Evolutionary conservation across 495 filamentous ascomycete genomes (phyloP), one percentile per base, ranked within the genome.

Genomic region (Xylaria telfairii): DNA sequence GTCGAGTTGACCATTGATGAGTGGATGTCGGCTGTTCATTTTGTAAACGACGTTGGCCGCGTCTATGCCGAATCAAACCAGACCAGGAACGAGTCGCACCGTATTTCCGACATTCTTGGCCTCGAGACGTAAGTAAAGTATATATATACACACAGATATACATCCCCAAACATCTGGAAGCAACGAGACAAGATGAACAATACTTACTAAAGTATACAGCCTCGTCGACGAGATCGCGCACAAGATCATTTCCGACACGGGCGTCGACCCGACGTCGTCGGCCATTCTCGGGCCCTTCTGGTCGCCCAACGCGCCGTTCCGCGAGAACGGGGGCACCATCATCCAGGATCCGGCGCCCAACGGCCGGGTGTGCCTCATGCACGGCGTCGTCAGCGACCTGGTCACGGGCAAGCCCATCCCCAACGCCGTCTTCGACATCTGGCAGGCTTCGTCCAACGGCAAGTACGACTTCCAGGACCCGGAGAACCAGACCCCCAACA

Each of bases 401-500:
- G 86, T 88, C 65, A 93, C 92, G 28, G 89, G 90, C 74, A 84
- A 88, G 81, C 90, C 90, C 67, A 90, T 95, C 78, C 86, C 83
- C 59, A 81, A 81, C 74, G 92, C 91, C 75, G 89, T 92, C 66
- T 88, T 95, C 77, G 93, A 96, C 79, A 91, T 94, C 84, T 96
- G 93, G 93, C 92, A 96, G 79, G 92, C 92, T 49, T 91, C 88
- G 8, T 85, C 92, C 81, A 96, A 95, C 84, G 92, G 92, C 76
- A 88, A 92, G 78, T 96, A 96, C 87, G 93, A 96, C 80, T 93
- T 94, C 89, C 93, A 96, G 83, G 93, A 95, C 81, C 90, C 91
- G 46, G 83, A 89, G 44, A 86, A 87, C 80, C 92, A 95, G 86
- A 80, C 83, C 56, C 89, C 91, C 79, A 93, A 92, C 87, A 95